Base-by-base conservation (phyloP, 2,329 filamentous ascomycete species). In the Endocalyx cinctus region DNA sequence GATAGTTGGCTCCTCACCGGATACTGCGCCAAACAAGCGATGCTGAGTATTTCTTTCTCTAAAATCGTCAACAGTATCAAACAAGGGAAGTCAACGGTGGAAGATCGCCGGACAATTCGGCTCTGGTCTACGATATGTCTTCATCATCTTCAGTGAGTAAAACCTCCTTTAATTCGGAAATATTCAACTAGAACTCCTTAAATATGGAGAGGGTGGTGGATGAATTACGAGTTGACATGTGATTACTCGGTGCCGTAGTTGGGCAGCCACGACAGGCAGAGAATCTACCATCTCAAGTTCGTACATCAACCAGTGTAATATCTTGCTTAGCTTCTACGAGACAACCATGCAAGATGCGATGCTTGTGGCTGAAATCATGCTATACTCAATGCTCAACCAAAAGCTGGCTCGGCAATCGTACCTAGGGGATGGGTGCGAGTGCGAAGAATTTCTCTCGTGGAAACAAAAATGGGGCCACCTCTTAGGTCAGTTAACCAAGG, bases 1-100 rank as follows among this genome's bases (percentile, higher is more conserved):
- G 63, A 66, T 28, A 66, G 62, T 30, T 66, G 62, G 63, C 43
- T 66, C 10, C 40, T 66, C 26, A 64, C 57, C 3, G 62, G 63
- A 1, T 62, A 64, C 29, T 66, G 63, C 25, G 60, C 57, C 0
- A 59, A 66, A 33, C 63, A 66, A 34, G 60, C 61, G 2, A 66
- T 66, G 60, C 41, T 66, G 8, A 62, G 60, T 31, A 63, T 64
- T 25, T 60, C 55, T 28, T 66, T 66, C 29, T 63, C 63, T 1
- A 59, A 58, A 26, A 60, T 65, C 15, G 47, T 62, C n/a, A 48
- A 47, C 22, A 55, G 57, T 15, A 57, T 62, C 8, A 59, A 54
- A 25, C 42, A 46, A 2, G 53, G 55, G 8, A 50, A 41, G 7
- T 50, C 55, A 2, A 59, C 53, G 0, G 34, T 46, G 4, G 49